Conservation (phyloP, 768 basidiomycete species). For the Coprinopsis cinerea region DNA sequence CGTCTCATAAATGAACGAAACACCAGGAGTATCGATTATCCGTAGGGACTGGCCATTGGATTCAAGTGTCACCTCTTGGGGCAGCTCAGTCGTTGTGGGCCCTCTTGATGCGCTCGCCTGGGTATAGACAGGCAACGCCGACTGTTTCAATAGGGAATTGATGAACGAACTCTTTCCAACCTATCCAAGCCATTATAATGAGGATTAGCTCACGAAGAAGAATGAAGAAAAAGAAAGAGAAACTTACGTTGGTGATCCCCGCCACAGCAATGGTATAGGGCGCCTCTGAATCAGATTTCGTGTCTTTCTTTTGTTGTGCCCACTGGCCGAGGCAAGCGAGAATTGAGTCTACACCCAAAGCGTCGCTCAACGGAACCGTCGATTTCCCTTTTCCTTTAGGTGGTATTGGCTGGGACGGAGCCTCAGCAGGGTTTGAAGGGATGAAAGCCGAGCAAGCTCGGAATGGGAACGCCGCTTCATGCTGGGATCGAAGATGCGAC, state of each 20-base stretch:
- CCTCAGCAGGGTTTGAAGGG: conserved; percentile 26
- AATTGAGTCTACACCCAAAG: conserved; percentile 51
- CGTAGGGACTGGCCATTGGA: conserved; percentile 46
- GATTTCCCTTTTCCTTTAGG: conserved; percentile 41
- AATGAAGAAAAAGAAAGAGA: background rate
- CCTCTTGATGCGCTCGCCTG: conserved; percentile 43
- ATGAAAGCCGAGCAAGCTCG: conserved; percentile 66
- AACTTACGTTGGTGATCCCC: conserved; percentile 75
- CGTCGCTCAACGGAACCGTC: conserved; percentile 44
- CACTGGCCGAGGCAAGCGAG: conserved; percentile 41
- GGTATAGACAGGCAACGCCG: conserved; percentile 55
- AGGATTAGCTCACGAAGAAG: background rate
- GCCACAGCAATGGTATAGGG: conserved; percentile 70
- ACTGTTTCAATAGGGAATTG: conserved; percentile 62
- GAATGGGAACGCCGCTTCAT: conserved; percentile 64
- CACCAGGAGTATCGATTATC: conserved; percentile 86
- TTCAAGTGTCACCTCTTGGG: conserved; percentile 55
- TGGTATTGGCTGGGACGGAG: too few relatives aligned
- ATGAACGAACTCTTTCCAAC: conserved; percentile 81
- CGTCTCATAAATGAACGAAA: conserved; percentile 46
- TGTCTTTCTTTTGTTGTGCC: conserved; percentile 41
- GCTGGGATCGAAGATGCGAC: conserved; percentile 46
- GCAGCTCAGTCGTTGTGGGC: conserved; percentile 67
- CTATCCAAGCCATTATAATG: conserved; percentile 27
- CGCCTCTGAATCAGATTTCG: too few relatives aligned